These are phyloP conservation scores for Phytopythium helicoides DNA, from an alignment of 352 stramenopile species.

Conservation along the genomic window DNA sequence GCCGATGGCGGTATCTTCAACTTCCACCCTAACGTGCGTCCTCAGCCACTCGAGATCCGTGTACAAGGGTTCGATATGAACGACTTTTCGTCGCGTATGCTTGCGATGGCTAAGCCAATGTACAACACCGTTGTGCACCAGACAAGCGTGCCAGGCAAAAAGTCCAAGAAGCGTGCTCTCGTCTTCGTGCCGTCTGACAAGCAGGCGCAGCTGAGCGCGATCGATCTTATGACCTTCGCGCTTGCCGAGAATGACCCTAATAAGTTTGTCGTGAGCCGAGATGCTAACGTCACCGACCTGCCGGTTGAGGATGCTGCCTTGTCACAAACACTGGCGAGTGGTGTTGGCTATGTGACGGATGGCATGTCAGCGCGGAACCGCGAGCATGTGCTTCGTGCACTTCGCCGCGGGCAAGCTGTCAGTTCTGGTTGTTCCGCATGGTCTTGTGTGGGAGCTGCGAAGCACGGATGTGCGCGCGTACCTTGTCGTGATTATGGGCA, in stretches of 20 bases:
- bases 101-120: constrained; percentile 98
- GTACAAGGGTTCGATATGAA: constrained; percentile 98
- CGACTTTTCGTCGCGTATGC: constrained; percentile 95
- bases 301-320: constrained; percentile 89
- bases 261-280: constrained; percentile 48
- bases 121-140: constrained; percentile 95
- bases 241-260: constrained; percentile 79
- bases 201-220: constrained; percentile 97
- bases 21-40: constrained; percentile 90
- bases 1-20: constrained; percentile 79
- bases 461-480: constrained; percentile 77
- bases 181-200: constrained; percentile 98
- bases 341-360: constrained; percentile 96
- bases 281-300: constrained; percentile 16
- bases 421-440: constrained; percentile 94
- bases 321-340: constrained; percentile 91
- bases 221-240: constrained; percentile 98
- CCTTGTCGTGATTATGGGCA: constrained; percentile 98
- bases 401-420: constrained; percentile 88
- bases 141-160: constrained; percentile 13
- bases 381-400: constrained; percentile 84
- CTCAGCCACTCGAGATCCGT: constrained; percentile 95
- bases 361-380: constrained; percentile 92
- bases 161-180: constrained; percentile 85
- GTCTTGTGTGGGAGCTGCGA: constrained; percentile 91